These are phyloP conservation scores for Phytophthora idaei DNA, from an alignment of 352 stramenopile species.

Conservation along the genomic window DNA sequence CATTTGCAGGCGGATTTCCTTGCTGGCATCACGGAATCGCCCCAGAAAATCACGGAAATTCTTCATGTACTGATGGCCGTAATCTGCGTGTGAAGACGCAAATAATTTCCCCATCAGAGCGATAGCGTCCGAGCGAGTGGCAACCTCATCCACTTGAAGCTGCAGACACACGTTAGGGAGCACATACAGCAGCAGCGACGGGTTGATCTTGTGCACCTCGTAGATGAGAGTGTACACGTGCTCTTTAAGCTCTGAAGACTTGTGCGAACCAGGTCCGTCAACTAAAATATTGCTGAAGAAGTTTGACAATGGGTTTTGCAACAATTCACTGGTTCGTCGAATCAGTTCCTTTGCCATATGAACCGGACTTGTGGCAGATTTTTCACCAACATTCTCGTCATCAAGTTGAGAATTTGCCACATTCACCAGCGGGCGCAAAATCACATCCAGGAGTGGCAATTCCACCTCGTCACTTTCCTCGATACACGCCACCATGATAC, in stretches of 20 bases:
- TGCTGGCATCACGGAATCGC: conserved; percentile 86
- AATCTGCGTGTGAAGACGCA: conserved; percentile 73
- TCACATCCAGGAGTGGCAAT: conserved; percentile 66
- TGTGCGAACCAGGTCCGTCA: conserved; percentile 39
- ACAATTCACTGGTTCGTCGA: conserved; percentile 61
- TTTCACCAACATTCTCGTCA: not conserved
- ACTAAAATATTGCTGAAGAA: conserved; percentile 88
- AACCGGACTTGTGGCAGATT: conserved; percentile 36
- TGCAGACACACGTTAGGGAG: conserved; percentile 88
- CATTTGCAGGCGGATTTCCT: conserved; percentile 88
- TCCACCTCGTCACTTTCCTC: conserved; percentile 76
- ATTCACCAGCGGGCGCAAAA: conserved; percentile 63
- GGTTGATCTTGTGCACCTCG: conserved; percentile 80
- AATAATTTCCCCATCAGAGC: conserved; percentile 82
- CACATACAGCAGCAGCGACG: conserved; percentile 79
- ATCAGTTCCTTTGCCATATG: conserved; percentile 81
- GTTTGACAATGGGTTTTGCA: conserved; percentile 72
- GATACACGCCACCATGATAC: conserved; percentile 72
- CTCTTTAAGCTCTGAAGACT: conserved; percentile 67
- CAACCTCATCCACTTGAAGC: conserved; percentile 86
- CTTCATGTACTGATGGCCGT: conserved; percentile 78
- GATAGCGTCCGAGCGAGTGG: conserved; percentile 78
- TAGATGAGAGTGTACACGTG: conserved; percentile 87
- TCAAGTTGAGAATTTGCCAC: not conserved
- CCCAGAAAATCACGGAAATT: conserved; percentile 87